Evolutionary conservation across 495 filamentous ascomycete species (phyloP).

Genomic region (Aspergillus ellipticus): DNA sequence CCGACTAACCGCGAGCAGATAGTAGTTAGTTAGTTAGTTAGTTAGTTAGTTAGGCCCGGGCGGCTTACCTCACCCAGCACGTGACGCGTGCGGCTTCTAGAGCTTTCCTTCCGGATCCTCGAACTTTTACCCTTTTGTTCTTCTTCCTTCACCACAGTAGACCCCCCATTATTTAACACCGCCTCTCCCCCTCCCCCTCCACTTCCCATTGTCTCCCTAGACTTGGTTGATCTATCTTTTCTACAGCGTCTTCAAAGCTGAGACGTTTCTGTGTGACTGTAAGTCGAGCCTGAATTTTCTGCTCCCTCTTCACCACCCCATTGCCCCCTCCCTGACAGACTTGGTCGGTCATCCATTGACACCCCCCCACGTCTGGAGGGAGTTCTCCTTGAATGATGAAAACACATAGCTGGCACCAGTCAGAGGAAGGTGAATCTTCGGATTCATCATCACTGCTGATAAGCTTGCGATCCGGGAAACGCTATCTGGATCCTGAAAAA

Average conservation of each 20-base stretch:
- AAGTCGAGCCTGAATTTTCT: conserved; percentile 14
- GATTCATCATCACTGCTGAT: conserved; percentile 34
- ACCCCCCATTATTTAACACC: conserved; percentile 1
- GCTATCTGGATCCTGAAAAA: conserved; percentile 42
- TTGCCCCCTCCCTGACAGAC: conserved; percentile 7
- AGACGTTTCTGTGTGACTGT: conserved; percentile 17
- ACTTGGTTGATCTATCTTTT: conserved; percentile 24
- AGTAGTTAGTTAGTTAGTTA: background rate
- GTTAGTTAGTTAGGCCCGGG: background rate
- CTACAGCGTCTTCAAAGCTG: conserved; percentile 16
- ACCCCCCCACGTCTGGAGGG: background rate
- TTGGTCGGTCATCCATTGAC: conserved; percentile 5
- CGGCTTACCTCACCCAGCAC: conserved; percentile 12
- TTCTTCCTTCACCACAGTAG: background rate
- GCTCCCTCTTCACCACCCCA: conserved; percentile 8
- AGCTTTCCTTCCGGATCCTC: conserved; percentile 39
- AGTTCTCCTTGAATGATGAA: conserved; percentile 38
- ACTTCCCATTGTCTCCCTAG: conserved; percentile 5
- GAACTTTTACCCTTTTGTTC: background rate
- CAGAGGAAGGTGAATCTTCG: conserved; percentile 32
- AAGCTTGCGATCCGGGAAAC: conserved; percentile 38
- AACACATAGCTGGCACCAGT: conserved; percentile 51
- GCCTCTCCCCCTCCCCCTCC: conserved; percentile 2
- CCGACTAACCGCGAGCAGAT: too few relatives aligned
- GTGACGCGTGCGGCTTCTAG: conserved; percentile 41